phyloP scores from a whole-genome alignment of 352 stramenopile species.

The Globisporangium takayamanum region DNA sequence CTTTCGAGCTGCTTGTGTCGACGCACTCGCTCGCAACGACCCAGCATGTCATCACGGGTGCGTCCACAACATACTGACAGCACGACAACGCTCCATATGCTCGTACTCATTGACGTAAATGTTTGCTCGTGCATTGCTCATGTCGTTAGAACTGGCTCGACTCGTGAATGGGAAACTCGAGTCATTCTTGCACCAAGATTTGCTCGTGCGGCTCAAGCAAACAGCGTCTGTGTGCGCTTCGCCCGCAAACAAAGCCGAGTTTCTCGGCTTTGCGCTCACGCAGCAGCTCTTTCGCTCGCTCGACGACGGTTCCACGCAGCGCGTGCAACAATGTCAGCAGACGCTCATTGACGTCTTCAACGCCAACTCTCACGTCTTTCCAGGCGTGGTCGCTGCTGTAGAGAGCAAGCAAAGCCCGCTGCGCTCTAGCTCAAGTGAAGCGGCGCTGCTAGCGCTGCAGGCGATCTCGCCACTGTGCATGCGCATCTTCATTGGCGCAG shows the following conservation, averaged over 20 bases:
- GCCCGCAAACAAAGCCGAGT: slow-evolving; percentile 41
- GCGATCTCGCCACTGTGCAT: slow-evolving; percentile 27
- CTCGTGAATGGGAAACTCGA: not conserved
- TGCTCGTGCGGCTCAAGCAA: slow-evolving; percentile 25
- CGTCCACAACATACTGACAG: not conserved
- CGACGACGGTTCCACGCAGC: slow-evolving; percentile 7
- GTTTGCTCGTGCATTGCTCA: not conserved
- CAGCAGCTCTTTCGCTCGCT: slow-evolving; percentile 20
- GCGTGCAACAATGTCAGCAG: slow-evolving; percentile 1
- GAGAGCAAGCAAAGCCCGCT: slow-evolving; percentile 12
- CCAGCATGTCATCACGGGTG: slow-evolving; percentile 10
- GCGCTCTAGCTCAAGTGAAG: slow-evolving; percentile 2
- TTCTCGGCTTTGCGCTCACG: slow-evolving; percentile 36
- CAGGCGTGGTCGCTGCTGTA: slow-evolving; percentile 35
- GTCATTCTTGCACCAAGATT: not conserved
- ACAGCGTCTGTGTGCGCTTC: slow-evolving; percentile 34
- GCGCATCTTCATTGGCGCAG: slow-evolving; percentile 23
- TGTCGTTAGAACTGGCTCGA: not conserved
- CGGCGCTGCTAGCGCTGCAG: slow-evolving; percentile 7
- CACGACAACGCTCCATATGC: not conserved
- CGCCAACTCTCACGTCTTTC: slow-evolving; percentile 30
- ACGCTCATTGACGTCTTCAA: slow-evolving; percentile 32
- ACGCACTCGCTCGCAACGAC: slow-evolving; percentile 8
- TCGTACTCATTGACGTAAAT: not conserved
- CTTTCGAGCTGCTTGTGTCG: slow-evolving; percentile 7